A percentile compares a stretch with the other conserved stretches of the same genome.
These are phyloP conservation scores for Fusarium sambucinum DNA, from an alignment of 2,329 filamentous ascomycete genomes.

Conservation along the genomic window DNA sequence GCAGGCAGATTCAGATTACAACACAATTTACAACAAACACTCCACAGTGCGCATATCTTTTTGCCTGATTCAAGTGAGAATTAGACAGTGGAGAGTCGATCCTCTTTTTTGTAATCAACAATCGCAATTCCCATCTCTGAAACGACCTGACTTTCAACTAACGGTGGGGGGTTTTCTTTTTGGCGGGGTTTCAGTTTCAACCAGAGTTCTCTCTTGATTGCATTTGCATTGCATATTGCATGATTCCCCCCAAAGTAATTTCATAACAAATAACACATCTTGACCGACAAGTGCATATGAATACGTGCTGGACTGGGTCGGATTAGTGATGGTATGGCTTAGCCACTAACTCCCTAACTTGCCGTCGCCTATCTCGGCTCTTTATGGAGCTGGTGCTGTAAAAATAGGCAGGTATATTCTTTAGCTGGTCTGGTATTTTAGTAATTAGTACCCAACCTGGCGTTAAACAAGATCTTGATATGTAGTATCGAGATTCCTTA, in stretches of 20 bases:
- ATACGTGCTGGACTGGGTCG: background rate
- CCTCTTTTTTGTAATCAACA: constrained; percentile 14
- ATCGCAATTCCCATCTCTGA: constrained; percentile 22
- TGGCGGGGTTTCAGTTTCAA: constrained; percentile 30
- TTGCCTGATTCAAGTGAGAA: background rate
- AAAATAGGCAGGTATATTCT: background rate
- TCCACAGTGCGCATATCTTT: constrained; percentile 29
- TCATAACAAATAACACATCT: background rate
- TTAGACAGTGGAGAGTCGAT: constrained; percentile 20
- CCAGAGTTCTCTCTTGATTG: constrained; percentile 25
- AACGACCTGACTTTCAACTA: constrained; percentile 21
- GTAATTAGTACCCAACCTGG: constrained; percentile 1
- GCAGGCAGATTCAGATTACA: background rate
- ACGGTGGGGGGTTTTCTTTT: constrained; percentile 6
- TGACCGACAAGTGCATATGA: background rate
- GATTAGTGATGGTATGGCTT: background rate
- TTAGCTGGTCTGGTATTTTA: background rate
- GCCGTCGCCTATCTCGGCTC: constrained; percentile 9
- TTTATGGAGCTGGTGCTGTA: background rate
- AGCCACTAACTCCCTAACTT: background rate
- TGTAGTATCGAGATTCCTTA: background rate
- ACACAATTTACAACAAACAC: constrained; percentile 29
- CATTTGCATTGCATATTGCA: constrained; percentile 2
- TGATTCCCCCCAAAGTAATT: background rate
- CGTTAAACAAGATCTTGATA: background rate